Evolutionary conservation across 345 rosid species (phyloP).

Genomic region (Populus alba): DNA sequence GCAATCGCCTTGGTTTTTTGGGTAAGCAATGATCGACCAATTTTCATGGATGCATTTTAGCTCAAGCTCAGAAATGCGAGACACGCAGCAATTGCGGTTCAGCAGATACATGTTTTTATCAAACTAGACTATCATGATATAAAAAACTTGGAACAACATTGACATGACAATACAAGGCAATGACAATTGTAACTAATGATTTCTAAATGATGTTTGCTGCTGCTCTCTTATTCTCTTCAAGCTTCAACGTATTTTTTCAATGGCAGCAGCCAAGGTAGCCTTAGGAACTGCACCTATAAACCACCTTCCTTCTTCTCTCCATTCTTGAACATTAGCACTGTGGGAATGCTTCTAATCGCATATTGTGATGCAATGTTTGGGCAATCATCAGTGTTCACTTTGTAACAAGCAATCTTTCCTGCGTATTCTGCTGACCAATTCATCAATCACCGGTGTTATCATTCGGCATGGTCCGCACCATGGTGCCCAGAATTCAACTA

Average conservation of each 20-base stretch:
- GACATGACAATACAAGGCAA: neutral
- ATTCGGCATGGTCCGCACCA: neutral
- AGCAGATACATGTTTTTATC: neutral
- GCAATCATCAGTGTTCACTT: slow-evolving; percentile 60
- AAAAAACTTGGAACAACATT: neutral
- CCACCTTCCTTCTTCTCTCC: slow-evolving; percentile 62
- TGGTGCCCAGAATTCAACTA: neutral
- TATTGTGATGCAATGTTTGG: slow-evolving; percentile 48
- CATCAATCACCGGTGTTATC: neutral
- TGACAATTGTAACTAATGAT: neutral
- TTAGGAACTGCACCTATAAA: slow-evolving; percentile 63
- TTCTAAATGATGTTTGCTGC: neutral
- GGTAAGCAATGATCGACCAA: neutral
- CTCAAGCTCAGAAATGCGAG: neutral
- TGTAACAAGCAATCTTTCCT: slow-evolving; percentile 50
- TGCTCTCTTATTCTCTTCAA: neutral
- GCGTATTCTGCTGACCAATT: slow-evolving; percentile 17
- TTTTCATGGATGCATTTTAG: neutral
- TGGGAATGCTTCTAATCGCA: slow-evolving; percentile 63
- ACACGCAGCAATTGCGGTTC: neutral
- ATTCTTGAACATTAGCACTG: slow-evolving; percentile 51
- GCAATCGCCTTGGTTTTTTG: neutral
- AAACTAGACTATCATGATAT: neutral
- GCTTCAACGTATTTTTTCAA: neutral
- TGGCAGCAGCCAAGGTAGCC: slow-evolving; percentile 31